These are phyloP conservation scores for Immersiella caudata DNA, from an alignment of 495 filamentous ascomycete genomes.

Conservation along the genomic window DNA sequence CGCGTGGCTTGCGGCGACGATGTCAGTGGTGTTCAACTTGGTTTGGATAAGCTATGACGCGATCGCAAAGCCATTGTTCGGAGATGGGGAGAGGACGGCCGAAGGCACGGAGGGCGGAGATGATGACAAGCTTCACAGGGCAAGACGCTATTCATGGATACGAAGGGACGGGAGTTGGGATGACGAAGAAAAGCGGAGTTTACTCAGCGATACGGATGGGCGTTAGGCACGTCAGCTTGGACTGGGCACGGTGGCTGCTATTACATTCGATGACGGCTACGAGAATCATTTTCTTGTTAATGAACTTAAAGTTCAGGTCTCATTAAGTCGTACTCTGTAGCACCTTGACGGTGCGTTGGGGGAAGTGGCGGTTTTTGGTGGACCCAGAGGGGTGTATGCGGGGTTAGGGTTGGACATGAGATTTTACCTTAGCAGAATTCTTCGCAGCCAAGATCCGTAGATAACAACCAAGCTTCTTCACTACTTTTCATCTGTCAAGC, in stretches of 20 bases:
- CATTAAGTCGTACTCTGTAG: constrained; percentile 18
- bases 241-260: background rate
- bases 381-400: no score
- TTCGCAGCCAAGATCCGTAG: no score
- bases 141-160: background rate
- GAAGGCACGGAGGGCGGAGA: constrained; percentile 35
- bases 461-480: no score
- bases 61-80: constrained; percentile 68
- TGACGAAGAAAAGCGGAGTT: constrained; percentile 33
- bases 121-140: background rate
- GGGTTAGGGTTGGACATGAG: no score
- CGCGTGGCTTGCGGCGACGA: constrained; percentile 60
- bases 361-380: no score
- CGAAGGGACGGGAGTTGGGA: constrained; percentile 8
- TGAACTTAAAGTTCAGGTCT: background rate
- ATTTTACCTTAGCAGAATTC: no score
- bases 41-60: constrained; percentile 80
- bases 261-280: background rate
- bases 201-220: constrained; percentile 13
- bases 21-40: constrained; percentile 50
- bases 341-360: no score
- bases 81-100: constrained; percentile 82
- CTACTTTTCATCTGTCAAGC: background rate
- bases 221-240: background rate
- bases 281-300: background rate